These are phyloP conservation scores for Claviceps spartinae DNA, from an alignment of 2,329 filamentous ascomycete species.

Conservation along the genomic window DNA sequence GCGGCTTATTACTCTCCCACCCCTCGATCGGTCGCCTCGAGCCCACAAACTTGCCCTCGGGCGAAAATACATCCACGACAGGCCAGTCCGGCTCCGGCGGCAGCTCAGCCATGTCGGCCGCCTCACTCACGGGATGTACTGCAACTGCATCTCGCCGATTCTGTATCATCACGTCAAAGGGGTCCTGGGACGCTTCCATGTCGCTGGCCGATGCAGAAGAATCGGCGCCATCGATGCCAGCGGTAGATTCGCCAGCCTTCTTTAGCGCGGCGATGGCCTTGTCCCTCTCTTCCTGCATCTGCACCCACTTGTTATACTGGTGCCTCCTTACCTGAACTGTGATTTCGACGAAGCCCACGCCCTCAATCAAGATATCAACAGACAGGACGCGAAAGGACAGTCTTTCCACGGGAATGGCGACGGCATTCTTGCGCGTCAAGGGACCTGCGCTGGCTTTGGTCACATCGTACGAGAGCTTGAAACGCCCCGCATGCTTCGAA, in stretches of 20 bases:
- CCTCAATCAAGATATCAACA: constrained; percentile 78
- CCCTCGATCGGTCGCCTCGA: constrained; percentile 55
- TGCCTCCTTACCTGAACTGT: constrained; percentile 62
- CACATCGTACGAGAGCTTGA: constrained; percentile 67
- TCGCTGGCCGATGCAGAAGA: neutral
- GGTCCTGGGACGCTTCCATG: constrained; percentile 6
- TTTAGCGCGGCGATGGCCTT: constrained; percentile 9
- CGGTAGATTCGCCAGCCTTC: neutral
- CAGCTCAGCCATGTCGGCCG: too few relatives aligned
- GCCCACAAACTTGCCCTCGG: constrained; percentile 68
- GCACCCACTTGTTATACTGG: constrained; percentile 17
- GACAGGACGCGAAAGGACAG: constrained; percentile 71
- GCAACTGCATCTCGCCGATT: constrained; percentile 12
- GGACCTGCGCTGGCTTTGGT: constrained; percentile 68
- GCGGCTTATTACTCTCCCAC: constrained; percentile 49
- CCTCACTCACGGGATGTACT: neutral
- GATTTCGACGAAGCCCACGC: constrained; percentile 86
- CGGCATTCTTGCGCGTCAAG: constrained; percentile 49
- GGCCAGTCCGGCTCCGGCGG: constrained; percentile 39
- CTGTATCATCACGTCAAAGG: constrained; percentile 14
- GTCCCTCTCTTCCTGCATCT: constrained; percentile 9
- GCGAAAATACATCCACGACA: constrained; percentile 71
- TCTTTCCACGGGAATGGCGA: constrained; percentile 48
- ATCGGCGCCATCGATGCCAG: neutral
- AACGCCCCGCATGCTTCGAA: constrained; percentile 59